Evolutionary conservation across 2,329 filamentous ascomycete genomes (phyloP), one percentile per base, ranked within the genome.

Genomic region (Fusarium oligoseptatum): DNA sequence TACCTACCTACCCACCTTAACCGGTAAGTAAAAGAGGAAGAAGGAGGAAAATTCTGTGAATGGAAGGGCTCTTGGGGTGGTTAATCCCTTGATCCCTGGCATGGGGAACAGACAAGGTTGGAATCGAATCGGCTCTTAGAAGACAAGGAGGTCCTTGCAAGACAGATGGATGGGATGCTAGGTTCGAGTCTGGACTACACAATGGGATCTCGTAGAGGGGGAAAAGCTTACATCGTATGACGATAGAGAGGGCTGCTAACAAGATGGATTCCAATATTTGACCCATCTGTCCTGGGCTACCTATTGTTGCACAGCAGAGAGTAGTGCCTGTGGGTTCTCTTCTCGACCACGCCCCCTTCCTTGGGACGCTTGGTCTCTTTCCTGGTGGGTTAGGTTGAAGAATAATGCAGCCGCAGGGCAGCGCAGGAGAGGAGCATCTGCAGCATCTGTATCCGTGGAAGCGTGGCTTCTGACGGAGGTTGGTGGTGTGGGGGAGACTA

Each of bases 401-500:
- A 48, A 48, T 48, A 29, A 45, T 48, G 43, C 22, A 20, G 41
- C 45, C 48, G 60, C 60, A 62, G 64, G 20, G n/a, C 39, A 22
- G 39, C 41, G 41, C 41, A 48, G 14, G 14, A 24, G 22, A 50
- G 24, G 24, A 50, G 45, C 45, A 52, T 52, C 48, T 52, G 48
- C 48, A 52, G 27, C 48, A 52, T 52, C 48, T 52, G 48, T 52
- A 62, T 62, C 48, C 20, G 48, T 20, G 22, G 57, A 60, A 62
- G 58, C 57, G 45, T 62, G 48, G 45, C 57, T 43, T 29, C 32
- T 36, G 27, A 22, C 22, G 60, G 60, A 58, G 66, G 62, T 68
- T 61, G 75, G 73, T 76, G 75, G 76, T 74, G 71, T 73, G 71
- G 73, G 74, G 65, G 73, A 65, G 60, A 17, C 67, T 48, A 70